phyloP scores from a whole-genome alignment of 345 rosid genomes.

The Populus pruinosa region DNA sequence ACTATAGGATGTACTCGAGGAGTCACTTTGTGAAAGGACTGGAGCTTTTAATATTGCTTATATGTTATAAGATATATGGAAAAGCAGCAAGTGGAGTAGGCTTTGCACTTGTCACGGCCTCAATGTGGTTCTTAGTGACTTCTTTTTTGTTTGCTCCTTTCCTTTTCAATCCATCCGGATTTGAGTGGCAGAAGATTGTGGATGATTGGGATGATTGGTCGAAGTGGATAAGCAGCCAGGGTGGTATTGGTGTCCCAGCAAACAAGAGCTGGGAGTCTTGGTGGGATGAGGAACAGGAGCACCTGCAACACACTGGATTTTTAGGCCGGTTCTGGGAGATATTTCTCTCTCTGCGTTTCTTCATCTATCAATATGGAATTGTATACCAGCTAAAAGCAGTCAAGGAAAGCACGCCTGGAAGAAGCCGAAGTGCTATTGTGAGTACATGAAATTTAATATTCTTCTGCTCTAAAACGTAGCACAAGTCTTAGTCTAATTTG shows the following conservation, averaged over 20 bases:
- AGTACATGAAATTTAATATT: slow-evolving; percentile 23
- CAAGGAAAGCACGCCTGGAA: slow-evolving; percentile 48
- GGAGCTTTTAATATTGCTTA: slow-evolving; percentile 73
- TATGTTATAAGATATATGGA: slow-evolving; percentile 68
- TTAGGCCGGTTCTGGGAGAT: slow-evolving; percentile 74
- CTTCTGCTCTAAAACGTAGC: background rate
- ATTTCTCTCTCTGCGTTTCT: slow-evolving; percentile 67
- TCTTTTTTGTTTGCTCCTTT: slow-evolving; percentile 91
- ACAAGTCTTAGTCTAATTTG: background rate
- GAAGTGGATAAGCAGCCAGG: slow-evolving; percentile 86
- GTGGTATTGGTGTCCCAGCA: slow-evolving; percentile 95
- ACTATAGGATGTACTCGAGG: slow-evolving; percentile 95
- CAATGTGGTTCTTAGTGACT: slow-evolving; percentile 86
- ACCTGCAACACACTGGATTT: slow-evolving; percentile 66
- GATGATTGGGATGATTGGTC: slow-evolving; percentile 99
- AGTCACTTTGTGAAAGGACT: slow-evolving; percentile 90
- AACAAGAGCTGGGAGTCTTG: slow-evolving; percentile 97
- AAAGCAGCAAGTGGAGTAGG: slow-evolving; percentile 30
- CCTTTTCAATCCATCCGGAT: slow-evolving; percentile 90
- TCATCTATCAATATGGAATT: slow-evolving; percentile 83
- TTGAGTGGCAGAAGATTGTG: slow-evolving; percentile 97
- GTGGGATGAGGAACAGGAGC: slow-evolving; percentile 99
- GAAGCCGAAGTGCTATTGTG: slow-evolving; percentile 61
- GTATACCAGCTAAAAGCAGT: slow-evolving; percentile 74
- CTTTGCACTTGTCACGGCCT: slow-evolving; percentile 51